Evolutionary conservation across 2,329 filamentous ascomycete genomes (phyloP), one percentile per base, ranked within the genome.

Genomic region (Aspergillus piperis): DNA sequence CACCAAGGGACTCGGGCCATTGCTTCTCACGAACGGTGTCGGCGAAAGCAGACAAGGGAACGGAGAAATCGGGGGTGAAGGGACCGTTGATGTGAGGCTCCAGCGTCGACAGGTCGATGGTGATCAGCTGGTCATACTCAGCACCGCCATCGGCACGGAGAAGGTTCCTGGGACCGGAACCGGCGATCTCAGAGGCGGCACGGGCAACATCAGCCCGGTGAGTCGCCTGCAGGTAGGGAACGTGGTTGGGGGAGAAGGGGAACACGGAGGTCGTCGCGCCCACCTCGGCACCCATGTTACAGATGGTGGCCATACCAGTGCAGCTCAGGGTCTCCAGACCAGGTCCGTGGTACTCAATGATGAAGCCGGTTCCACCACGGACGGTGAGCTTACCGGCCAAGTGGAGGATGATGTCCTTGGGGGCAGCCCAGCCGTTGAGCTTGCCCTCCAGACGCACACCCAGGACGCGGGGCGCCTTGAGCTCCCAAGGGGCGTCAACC

Each of bases 51-150:
- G 93, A 97, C 57, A 99, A 81, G 4, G 95, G 94, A 0, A 92
- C 97, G 3, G 94, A 95, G 66, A 99, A 84, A 75, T 99, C 95
- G 2, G 95, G 95, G 0, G 95, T 99, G 77, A 96, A 96, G 41
- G 95, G 95, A 1, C 95, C 95, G 78, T 98, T 99, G 80, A 99
- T 92, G 75, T 97, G 91, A 15, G 95, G 95, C 79, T 99, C 95
- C 21, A 98, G 87, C 63, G 87, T 86, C 3, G 91, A 94, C 38
- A 99, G 85, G 80, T 99, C 86, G 74, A 99, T 96, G 59, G 89
- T 90, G 70, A 99, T 90, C 54, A 96, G 78, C 77, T 96, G 86
- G 77, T 99, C 95, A 77, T 97, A 99, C 71, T 93, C 83, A 62
- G 91, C 93, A 63, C 86, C 88, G 47, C 86, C 81, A 72, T 99